phyloP scores from a whole-genome alignment of 2,329 filamentous ascomycete species.

The Cladosporium sp. region DNA sequence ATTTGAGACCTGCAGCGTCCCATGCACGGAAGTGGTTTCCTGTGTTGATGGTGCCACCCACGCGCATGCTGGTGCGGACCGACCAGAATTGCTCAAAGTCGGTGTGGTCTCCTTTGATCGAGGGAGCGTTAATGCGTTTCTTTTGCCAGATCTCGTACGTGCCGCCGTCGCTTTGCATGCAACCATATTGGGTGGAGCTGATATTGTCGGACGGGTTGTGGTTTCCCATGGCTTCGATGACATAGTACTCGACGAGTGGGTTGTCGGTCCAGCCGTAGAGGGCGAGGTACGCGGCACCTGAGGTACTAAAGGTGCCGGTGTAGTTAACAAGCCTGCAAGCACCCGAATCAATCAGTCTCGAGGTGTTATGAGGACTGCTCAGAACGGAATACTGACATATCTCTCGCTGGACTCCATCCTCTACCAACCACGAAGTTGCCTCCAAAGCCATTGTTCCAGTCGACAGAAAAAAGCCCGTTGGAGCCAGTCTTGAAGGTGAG shows the following conservation, averaged over 20 bases:
- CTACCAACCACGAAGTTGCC: conserved; percentile 1
- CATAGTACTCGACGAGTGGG: conserved; percentile 54
- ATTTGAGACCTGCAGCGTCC: conserved; percentile 23
- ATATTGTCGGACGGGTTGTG: conserved; percentile 4
- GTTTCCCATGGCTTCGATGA: conserved; percentile 9
- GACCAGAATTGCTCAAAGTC: conserved; percentile 52
- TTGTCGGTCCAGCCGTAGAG: conserved; percentile 55
- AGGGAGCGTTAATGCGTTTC: conserved; percentile 41
- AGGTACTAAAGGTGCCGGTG: conserved; percentile 15
- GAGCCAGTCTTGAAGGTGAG: conserved; percentile 2
- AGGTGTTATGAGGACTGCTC: background rate
- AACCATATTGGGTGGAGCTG: conserved; percentile 5
- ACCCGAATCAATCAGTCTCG: background rate
- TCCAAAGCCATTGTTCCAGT: conserved; percentile 6
- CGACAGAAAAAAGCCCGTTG: background rate
- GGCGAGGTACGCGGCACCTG: conserved; percentile 44
- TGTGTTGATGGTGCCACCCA: conserved; percentile 48
- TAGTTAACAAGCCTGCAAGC: conserved; percentile 18
- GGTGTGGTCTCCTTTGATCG: conserved; percentile 43
- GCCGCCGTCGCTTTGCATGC: conserved; percentile 4
- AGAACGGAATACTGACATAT: background rate
- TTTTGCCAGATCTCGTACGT: conserved; percentile 10
- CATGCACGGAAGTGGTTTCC: conserved; percentile 53
- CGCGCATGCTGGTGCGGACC: conserved; percentile 47
- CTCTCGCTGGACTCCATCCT: background rate